These are phyloP conservation scores for Papiliotrema fonsecae DNA, from an alignment of 1,284 basidiomycete genomes.

Conservation along the genomic window DNA sequence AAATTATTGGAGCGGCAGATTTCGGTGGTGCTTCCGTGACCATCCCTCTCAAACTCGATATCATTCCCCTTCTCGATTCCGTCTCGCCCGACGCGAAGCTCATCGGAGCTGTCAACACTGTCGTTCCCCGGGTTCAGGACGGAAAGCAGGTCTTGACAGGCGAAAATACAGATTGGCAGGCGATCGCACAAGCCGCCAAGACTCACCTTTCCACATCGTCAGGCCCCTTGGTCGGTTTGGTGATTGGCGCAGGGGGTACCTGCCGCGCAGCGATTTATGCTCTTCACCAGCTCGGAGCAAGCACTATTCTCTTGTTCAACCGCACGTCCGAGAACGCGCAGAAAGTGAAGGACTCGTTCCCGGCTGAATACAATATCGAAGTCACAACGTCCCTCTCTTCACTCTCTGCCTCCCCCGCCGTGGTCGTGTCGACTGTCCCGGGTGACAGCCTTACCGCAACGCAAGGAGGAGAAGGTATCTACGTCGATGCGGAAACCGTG, in stretches of 20 bases:
- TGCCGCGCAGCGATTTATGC: conserved; percentile 89
- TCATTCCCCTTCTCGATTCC: conserved; percentile 71
- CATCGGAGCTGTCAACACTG: conserved; percentile 91
- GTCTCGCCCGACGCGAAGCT: conserved; percentile 71
- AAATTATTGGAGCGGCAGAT: conserved; percentile 59
- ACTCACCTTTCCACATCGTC: conserved; percentile 43
- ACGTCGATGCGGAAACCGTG: conserved; percentile 54
- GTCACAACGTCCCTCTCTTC: conserved; percentile 58
- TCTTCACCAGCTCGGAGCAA: conserved; percentile 63
- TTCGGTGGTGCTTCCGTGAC: conserved; percentile 97
- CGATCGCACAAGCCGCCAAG: conserved; percentile 60
- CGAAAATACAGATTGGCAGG: conserved; percentile 92
- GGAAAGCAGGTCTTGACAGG: conserved; percentile 62
- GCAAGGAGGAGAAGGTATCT: conserved; percentile 49
- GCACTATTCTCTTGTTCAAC: conserved; percentile 77
- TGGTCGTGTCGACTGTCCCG: conserved; percentile 82
- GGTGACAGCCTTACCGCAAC: conserved; percentile 60
- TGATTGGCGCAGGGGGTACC: conserved; percentile 90
- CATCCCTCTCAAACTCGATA: conserved; percentile 84
- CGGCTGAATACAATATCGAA: conserved; percentile 53
- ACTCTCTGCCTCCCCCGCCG: conserved; percentile 59
- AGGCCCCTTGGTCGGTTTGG: conserved; percentile 57
- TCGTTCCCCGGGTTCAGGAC: conserved; percentile 57
- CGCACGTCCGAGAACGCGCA: conserved; percentile 70
- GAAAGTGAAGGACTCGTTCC: conserved; percentile 63